phyloP scores from a whole-genome alignment of 2,329 filamentous ascomycete species.

The Calonectria hongkongensis region DNA sequence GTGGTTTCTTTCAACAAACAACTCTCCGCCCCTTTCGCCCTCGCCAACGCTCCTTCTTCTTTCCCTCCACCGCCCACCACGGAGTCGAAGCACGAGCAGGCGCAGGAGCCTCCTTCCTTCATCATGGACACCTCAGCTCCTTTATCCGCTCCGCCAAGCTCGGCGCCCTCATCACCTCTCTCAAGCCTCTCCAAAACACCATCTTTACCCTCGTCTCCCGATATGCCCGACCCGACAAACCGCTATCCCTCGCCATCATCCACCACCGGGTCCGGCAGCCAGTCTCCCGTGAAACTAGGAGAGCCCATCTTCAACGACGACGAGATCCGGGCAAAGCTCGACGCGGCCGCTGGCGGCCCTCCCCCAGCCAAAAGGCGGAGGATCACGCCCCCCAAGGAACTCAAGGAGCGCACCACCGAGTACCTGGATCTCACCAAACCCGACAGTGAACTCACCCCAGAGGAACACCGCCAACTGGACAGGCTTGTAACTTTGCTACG shows the following conservation, averaged over 20 bases:
- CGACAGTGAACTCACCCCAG: constrained; percentile 67
- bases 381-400: constrained; percentile 74
- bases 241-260: constrained; percentile 73
- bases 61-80: constrained; percentile 35
- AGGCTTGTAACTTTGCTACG: constrained; percentile 84
- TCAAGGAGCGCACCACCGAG: constrained; percentile 84
- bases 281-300: constrained; percentile 70
- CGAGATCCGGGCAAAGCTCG: constrained; percentile 54
- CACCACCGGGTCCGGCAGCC: constrained; percentile 68
- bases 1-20: constrained; percentile 30
- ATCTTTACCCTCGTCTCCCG: constrained; percentile 68
- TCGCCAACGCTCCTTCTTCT: constrained; percentile 41
- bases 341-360: constrained; percentile 69
- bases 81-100: constrained; percentile 2
- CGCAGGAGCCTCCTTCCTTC: constrained; percentile 29
- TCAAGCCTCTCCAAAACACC: constrained; percentile 73
- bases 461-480: constrained; percentile 75
- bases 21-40: constrained; percentile 36
- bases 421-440: constrained; percentile 81
- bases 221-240: constrained; percentile 61
- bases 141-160: constrained; percentile 58
- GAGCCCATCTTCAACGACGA: constrained; percentile 61
- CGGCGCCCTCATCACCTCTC: constrained; percentile 72
- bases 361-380: constrained; percentile 86
- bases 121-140: constrained; percentile 56